These are phyloP conservation scores for Oryza glaberrima DNA, from an alignment of 176 grass and related monocot species.

Conservation along the genomic window DNA sequence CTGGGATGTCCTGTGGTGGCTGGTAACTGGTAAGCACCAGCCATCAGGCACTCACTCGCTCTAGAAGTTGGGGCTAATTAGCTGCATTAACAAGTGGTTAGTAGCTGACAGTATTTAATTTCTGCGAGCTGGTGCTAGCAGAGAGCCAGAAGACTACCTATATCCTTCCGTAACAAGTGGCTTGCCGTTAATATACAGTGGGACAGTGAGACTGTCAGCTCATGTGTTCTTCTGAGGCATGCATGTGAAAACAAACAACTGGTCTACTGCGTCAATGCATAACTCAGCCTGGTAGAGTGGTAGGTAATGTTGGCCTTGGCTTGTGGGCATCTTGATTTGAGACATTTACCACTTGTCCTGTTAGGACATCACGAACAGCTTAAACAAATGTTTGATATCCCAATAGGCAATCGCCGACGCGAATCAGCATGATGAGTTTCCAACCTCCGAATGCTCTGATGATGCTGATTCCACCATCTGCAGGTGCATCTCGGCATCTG, in stretches of 20 bases:
- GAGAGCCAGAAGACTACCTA: neutral
- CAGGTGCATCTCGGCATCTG: neutral
- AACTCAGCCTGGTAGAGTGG: slow-evolving; percentile 2
- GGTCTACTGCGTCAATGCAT: neutral
- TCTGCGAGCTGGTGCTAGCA: slow-evolving; percentile 24
- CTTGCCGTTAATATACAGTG: slow-evolving; percentile 19
- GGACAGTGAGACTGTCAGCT: neutral
- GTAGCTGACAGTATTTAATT: slow-evolving; percentile 19
- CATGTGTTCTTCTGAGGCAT: neutral
- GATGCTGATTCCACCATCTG: slow-evolving; percentile 45
- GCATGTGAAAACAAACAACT: slow-evolving; percentile 45
- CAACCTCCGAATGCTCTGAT: slow-evolving; percentile 31
- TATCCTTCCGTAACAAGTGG: neutral
- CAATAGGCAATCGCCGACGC: slow-evolving; percentile 22
- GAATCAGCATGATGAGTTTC: slow-evolving; percentile 28
- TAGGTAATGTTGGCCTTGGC: neutral
- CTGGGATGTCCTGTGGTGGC: neutral
- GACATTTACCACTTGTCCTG: slow-evolving; percentile 13
- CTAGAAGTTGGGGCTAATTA: neutral
- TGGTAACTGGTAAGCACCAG: neutral
- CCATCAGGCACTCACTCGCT: neutral
- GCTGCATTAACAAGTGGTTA: slow-evolving; percentile 33
- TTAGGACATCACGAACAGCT: neutral
- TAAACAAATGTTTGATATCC: slow-evolving; percentile 21
- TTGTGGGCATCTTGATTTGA: neutral